Evolutionary conservation across 208 protist species (phyloP).

Genomic region (Phytomonas sp.): DNA sequence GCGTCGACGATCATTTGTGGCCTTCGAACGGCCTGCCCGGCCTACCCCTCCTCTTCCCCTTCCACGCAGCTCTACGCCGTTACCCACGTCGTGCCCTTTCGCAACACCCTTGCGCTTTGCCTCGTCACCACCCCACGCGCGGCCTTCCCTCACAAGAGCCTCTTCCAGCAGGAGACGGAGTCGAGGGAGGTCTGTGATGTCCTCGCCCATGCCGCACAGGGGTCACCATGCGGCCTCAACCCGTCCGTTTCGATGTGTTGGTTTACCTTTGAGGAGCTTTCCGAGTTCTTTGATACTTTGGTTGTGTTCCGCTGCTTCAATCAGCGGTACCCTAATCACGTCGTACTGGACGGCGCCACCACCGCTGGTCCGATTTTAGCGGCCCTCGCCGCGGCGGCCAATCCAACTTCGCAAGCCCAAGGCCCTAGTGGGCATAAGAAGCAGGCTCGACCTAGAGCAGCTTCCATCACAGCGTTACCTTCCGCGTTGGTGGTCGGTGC

Average conservation of each 20-base stretch:
- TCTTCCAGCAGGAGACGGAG: constrained; percentile 38
- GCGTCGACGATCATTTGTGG: not conserved
- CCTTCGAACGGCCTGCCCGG: not conserved
- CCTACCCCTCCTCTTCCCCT: constrained; percentile 5
- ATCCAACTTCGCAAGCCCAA: constrained; percentile 2
- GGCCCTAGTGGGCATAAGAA: not conserved
- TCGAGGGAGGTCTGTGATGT: constrained; percentile 41
- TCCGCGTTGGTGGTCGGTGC: not conserved
- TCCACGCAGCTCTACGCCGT: constrained; percentile 59
- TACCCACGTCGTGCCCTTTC: constrained; percentile 45
- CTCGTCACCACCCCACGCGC: constrained; percentile 51
- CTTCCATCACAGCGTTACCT: not conserved
- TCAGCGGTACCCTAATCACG: constrained; percentile 19
- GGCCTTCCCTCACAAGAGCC: constrained; percentile 17
- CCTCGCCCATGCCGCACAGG: not conserved
- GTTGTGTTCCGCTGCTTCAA: constrained; percentile 51
- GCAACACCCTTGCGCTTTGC: constrained; percentile 58
- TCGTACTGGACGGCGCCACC: constrained; percentile 14
- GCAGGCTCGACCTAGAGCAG: not conserved
- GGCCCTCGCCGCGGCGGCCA: not conserved
- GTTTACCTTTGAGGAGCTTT: constrained; percentile 74
- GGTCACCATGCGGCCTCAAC: not conserved
- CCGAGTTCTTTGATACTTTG: constrained; percentile 33
- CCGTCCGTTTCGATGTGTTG: constrained; percentile 29
- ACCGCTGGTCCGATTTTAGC: not conserved